Base-by-base conservation (phyloP, 2,329 filamentous ascomycete genomes). In the Cladosporium sp. region DNA sequence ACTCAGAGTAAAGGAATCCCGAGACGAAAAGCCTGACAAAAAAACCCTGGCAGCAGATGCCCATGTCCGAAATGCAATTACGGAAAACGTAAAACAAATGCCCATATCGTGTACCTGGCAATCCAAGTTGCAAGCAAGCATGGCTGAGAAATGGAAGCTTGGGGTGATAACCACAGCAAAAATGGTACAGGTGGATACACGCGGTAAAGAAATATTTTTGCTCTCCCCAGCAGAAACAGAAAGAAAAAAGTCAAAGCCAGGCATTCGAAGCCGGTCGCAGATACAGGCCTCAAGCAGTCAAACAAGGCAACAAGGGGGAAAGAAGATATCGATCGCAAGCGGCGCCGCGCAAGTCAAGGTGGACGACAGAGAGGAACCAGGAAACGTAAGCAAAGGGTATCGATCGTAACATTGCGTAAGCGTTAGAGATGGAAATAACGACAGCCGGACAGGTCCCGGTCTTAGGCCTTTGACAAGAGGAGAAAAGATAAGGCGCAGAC, bases 371-470 rank as follows among this genome's bases (percentile, higher is more conserved):
- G 17, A 10, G 9, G 9, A 34, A 34, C 15, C 17, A 40, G 17
- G 35, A 36, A n/a, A 22, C 34, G 39, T 9, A 34, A 28, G 40
- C 22, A 44, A 39, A 55, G 52, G 52, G 52, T 55, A 55, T 55
- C 52, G 40, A 55, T 55, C 52, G 52, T 55, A 17, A 55, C 28
- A 39, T 39, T 36, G 40, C 52, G 52, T 55, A 20, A 55, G 52
- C 52, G 51, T 55, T 28, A 55, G 22, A 42, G 20, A 20, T 40
- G 49, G 28, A 32, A 36, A 42, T 34, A 34, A 24, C 47, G 52
- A 45, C 52, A 25, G 51, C 51, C 51, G 51, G 51, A 35, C 51
- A 54, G 51, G 37, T 53, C 50, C 50, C 50, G 50, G 50, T 53
- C 50, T 53, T 53, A 42, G 20, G 50, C 50, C 35, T 32, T 53